Evolutionary conservation across 202 grass and related monocot genomes (phyloP), one percentile per base, ranked within the genome.

Genomic region (Schoenoplectus triqueter): DNA sequence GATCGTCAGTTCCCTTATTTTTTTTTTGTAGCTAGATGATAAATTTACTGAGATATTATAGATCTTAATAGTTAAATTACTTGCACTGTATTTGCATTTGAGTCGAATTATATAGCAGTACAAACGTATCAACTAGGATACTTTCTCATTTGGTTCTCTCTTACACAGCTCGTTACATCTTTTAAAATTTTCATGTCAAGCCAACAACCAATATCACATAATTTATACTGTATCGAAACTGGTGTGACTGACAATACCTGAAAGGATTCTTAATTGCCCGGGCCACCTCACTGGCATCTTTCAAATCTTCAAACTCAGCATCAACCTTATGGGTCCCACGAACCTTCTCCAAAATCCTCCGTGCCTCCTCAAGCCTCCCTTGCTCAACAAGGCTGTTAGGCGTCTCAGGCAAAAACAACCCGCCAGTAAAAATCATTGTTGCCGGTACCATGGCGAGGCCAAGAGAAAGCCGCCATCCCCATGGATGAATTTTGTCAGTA

Each of bases 381-480:
- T 86, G 88, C 70, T 99, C 96, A 3, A 98, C 96, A 4, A 98
- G 91, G 84, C 96, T 98, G 69, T 98, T 98, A 21, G 96, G 96
- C 6, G 96, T 98, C 86, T 98, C 95, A 0, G 93, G 93, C 0
- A 98, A 83, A 85, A 98, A 98, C 1, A 91, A 69, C 6, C 91
- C 96, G 6, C 96, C 96, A 5, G 89, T 78, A 52, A 95, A 94
- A 85, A 98, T 98, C 10, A 92, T 81, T 0, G 82, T 88, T 64
- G 96, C 96, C 7, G 96, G 96, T 2, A 80, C 91, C 89, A 94
- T 88, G 40, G 95, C 96, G 7, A 98, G 90, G 0, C 96, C 96
- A 0, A 98, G 96, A 3, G 93, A 95, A 31, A 95, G 91, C 8
- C 96, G 73, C 96, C 96, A 98, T 0, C 96, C 96, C 96, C 96